Conservation (phyloP, 2,329 filamentous ascomycete species). For the Cytospora paraplurivora region DNA sequence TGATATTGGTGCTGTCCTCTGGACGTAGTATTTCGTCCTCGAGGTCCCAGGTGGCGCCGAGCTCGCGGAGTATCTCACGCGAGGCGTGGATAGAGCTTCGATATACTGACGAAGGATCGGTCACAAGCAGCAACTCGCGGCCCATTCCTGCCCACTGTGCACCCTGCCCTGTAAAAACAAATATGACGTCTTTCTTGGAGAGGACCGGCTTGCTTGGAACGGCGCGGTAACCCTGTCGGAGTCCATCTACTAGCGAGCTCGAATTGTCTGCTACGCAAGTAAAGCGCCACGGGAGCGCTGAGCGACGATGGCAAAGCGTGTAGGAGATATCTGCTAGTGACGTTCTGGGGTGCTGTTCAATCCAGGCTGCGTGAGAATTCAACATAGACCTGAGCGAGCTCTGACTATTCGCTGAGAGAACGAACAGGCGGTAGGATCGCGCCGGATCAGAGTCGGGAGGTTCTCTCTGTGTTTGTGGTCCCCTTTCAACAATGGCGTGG, state of each 20-base stretch:
- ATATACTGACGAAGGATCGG: neutral
- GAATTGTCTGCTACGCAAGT: slow-evolving; percentile 21
- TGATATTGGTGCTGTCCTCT: neutral
- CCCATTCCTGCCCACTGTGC: slow-evolving; percentile 17
- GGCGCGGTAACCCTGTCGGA: too few relatives aligned
- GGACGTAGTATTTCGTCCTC: neutral
- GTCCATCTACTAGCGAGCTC: neutral
- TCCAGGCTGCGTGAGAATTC: neutral
- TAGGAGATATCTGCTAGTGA: slow-evolving; percentile 29
- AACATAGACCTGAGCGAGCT: neutral
- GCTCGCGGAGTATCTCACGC: neutral
- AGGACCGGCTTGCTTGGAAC: too few relatives aligned
- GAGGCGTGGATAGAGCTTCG: neutral
- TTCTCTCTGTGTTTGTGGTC: too few relatives aligned
- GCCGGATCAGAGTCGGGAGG: too few relatives aligned
- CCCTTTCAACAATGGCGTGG: slow-evolving; percentile 4
- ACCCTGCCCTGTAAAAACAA: slow-evolving; percentile 21
- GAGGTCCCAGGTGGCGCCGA: slow-evolving; percentile 9
- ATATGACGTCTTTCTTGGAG: neutral
- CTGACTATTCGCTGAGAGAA: slow-evolving; percentile 4
- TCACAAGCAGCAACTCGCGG: neutral
- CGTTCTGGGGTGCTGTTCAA: neutral
- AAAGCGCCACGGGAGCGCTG: slow-evolving; percentile 25
- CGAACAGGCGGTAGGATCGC: slow-evolving; percentile 1
- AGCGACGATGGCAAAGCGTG: slow-evolving; percentile 29